Evolutionary conservation across 352 stramenopile species (phyloP).

Genomic region (Phytophthora sansomeana): DNA sequence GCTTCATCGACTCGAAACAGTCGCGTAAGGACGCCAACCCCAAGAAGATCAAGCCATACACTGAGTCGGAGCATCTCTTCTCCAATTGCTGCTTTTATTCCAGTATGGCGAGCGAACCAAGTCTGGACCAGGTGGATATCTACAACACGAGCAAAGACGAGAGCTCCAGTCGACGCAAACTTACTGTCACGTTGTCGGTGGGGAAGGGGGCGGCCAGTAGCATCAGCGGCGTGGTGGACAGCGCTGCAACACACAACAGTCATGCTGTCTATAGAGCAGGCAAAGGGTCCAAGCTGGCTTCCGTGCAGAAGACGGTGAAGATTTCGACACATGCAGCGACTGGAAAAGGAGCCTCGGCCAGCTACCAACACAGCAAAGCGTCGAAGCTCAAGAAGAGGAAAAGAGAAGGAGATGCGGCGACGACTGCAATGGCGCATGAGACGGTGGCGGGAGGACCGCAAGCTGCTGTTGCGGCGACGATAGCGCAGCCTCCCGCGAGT

Average conservation of each 20-base stretch:
- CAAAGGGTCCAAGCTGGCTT: conserved; percentile 41
- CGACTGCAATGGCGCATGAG: conserved; percentile 25
- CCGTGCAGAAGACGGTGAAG: conserved; percentile 36
- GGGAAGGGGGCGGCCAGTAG: conserved; percentile 26
- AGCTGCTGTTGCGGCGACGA: neutral
- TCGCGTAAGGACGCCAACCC: conserved; percentile 75
- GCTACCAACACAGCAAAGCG: conserved; percentile 42
- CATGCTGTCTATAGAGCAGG: conserved; percentile 22
- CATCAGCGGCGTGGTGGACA: conserved; percentile 25
- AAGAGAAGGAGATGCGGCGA: conserved; percentile 33
- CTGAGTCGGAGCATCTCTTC: conserved; percentile 81
- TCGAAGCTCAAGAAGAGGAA: conserved; percentile 70
- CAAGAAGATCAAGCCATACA: conserved; percentile 88
- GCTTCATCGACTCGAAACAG: conserved; percentile 86
- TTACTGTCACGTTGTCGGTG: conserved; percentile 56
- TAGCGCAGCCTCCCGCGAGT: conserved; percentile 28
- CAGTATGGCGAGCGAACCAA: conserved; percentile 58
- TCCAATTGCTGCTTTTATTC: conserved; percentile 77
- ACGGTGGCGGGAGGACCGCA: conserved; percentile 15
- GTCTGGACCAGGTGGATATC: conserved; percentile 63
- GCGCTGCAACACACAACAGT: conserved; percentile 1
- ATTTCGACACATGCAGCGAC: conserved; percentile 3
- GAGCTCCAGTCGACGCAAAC: conserved; percentile 42
- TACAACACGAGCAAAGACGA: conserved; percentile 47
- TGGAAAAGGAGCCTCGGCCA: conserved; percentile 34